These are phyloP conservation scores for Gastrodia elata DNA, from an alignment of 106 monocot species.

Conservation along the genomic window DNA sequence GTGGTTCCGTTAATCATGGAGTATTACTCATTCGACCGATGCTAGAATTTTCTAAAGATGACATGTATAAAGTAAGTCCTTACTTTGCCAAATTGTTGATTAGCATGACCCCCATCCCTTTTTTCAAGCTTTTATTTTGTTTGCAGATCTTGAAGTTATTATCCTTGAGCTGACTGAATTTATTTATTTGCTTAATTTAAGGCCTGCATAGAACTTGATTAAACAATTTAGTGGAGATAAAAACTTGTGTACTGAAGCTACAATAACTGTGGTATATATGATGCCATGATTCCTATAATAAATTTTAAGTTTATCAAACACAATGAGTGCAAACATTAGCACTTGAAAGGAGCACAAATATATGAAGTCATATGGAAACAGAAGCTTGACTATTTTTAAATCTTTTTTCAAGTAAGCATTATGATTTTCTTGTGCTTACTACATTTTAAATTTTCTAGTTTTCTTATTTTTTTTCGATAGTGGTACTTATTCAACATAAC, in stretches of 20 bases:
- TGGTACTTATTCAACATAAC: no score
- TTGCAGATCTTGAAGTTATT: neutral
- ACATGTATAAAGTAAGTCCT: conserved; percentile 77
- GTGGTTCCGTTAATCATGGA: conserved; percentile 19
- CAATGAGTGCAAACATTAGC: no score
- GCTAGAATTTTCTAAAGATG: conserved; percentile 75
- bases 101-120: neutral
- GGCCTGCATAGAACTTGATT: neutral
- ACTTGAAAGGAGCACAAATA: no score
- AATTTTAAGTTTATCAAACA: no score
- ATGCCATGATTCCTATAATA: no score
- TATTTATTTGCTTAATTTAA: neutral
- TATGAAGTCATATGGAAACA: no score
- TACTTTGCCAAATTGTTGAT: neutral
- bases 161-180: neutral
- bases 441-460: no score
- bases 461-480: no score
- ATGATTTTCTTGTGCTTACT: no score
- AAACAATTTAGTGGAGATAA: neutral
- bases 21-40: conserved; percentile 84
- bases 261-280: no score
- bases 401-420: no score
- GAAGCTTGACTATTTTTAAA: no score
- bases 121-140: neutral
- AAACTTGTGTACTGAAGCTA: neutral